Evolutionary conservation across 1,284 basidiomycete species (phyloP), one percentile per base, ranked within the genome.

Genomic region (Xerocomus tenax): DNA sequence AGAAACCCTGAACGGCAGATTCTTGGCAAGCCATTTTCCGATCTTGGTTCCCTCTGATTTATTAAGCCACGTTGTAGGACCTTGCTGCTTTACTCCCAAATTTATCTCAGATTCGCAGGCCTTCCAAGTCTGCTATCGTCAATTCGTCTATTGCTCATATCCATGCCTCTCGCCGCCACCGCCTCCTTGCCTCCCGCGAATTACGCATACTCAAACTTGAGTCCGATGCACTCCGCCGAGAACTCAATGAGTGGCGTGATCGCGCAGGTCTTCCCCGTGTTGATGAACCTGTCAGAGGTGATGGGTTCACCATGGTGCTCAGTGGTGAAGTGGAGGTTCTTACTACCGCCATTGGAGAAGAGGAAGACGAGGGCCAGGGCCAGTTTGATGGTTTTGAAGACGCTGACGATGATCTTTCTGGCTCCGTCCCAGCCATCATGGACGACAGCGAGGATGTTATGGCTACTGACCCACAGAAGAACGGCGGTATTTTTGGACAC

Each of bases 51-150:
- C 18, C 42, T 13, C 41, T 47, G 42, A 52, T 56, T 43, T 54
- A 53, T 68, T 62, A 59, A 56, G 18, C 12, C 21, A 34, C 38
- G 16, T 47, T 49, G 45, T 59, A 89, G 86, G 88, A 91, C 59
- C 86, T 95, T 50, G 92, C 92, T 50, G 82, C 82, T 12, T 79
- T 93, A 35, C 80, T 95, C 15, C 91, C 92, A 47, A 89, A 92
- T 66, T 82, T 95, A 54, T 87, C 87, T 16, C 80, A 87, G 60
- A 87, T 91, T 69, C 85, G 91, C 56, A 83, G 93, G 41, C 93
- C 92, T 1, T 91, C 87, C 67, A 97, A 97, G 72, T 89, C 87
- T 15, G 86, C 88, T 52, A 95, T 96, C 65, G 92, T 97, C 68
- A 95, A 94, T 72, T 91, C 87, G 42, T 85, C 81, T 54, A 92